These are phyloP conservation scores for Lagerstroemia fauriei DNA, from an alignment of 441 rosid species.

Conservation along the genomic window DNA sequence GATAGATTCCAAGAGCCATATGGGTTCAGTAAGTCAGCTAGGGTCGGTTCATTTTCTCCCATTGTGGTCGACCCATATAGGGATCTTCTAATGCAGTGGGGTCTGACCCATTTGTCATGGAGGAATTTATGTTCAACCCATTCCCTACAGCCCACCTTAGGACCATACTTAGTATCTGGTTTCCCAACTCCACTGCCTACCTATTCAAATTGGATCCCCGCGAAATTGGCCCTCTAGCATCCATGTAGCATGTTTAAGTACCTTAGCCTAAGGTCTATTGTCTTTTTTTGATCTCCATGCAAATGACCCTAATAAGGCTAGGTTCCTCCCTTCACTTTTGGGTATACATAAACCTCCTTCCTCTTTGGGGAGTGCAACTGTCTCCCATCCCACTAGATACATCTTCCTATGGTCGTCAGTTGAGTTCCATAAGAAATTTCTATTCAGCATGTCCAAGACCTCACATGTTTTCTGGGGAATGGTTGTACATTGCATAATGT, in stretches of 20 bases:
- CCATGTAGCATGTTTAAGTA: not conserved
- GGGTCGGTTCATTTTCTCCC: not conserved
- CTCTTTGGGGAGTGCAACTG: not conserved
- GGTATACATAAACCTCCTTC: not conserved
- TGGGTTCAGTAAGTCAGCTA: too few relatives aligned
- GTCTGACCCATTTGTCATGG: too few relatives aligned
- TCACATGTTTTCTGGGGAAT: not conserved
- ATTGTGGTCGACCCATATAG: too few relatives aligned
- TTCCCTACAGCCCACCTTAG: too few relatives aligned
- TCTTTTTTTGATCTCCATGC: not conserved
- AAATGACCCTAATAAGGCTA: not conserved
- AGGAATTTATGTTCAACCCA: too few relatives aligned
- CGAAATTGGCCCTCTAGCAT: not conserved
- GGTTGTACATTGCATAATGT: not conserved
- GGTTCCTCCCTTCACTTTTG: not conserved
- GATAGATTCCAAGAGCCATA: too few relatives aligned
- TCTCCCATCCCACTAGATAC: not conserved
- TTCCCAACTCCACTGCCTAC: too few relatives aligned
- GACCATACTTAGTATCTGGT: too few relatives aligned
- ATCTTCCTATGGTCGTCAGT: not conserved
- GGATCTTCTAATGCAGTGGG: too few relatives aligned
- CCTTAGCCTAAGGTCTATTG: not conserved
- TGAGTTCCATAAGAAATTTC: not conserved
- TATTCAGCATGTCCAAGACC: not conserved
- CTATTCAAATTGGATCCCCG: not conserved